Evolutionary conservation across 2,329 filamentous ascomycete genomes (phyloP), one percentile per base, ranked within the genome.

Genomic region (Epichloe uncinata): DNA sequence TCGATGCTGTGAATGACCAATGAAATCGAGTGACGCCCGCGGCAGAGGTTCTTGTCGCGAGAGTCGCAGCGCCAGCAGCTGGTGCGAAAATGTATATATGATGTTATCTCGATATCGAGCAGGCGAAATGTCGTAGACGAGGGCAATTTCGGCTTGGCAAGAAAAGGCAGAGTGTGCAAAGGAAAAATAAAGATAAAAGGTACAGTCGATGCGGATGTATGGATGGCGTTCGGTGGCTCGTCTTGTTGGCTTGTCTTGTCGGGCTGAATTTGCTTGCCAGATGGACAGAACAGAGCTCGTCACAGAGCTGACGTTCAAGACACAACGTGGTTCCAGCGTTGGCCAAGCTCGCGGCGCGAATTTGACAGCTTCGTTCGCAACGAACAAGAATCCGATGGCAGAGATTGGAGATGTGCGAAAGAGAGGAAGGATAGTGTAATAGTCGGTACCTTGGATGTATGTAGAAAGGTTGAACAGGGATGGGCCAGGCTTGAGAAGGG

Each of bases 381-480:
- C 33, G 26, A 34, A 34, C 41, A 30, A 18, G 22, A 36, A 36
- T 49, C 30, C 35, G 26, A 45, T 41, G 40, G 50, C 40, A n/a
- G n/a, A 49, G 34, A 22, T 43, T 50, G 40, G 38, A 35, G n/a
- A 47, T 15, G 20, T 41, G 38, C 38, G 40, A 52, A 49, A 48
- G 44, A 44, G 40, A 50, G 30, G 41, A 47, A 54, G 46, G 36
- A 49, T 41, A 33, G 42, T 49, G 46, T 44, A 34, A n/a, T 22
- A 30, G 45, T 35, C 34, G 34, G 34, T 42, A 43, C 40, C 41
- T 49, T 34, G 47, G 36, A 37, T 38, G 46, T 47, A 37, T 38
- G 46, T 47, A 45, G 50, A 50, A 49, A 48, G 37, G 37, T 22
- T 22, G 44, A 42, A 41, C 50, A 52, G 50, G 50, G 45, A 52